Evolutionary conservation across 495 filamentous ascomycete genomes (phyloP), one percentile per base, ranked within the genome.

Genomic region (Penicillium desertorum): DNA sequence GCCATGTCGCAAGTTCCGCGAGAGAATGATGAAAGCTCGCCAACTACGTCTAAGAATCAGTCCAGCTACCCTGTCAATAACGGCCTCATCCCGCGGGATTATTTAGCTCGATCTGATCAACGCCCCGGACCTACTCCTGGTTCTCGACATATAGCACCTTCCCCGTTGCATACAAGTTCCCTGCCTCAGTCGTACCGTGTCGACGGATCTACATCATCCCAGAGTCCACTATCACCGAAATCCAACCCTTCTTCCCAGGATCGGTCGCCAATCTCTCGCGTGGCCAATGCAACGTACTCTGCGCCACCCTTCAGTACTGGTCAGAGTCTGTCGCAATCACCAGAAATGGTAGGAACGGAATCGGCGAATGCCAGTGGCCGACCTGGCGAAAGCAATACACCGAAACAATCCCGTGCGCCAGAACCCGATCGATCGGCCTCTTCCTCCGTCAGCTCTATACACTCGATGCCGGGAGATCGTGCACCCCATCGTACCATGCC

Each of bases 401-500:
- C 67, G 14, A 71, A 69, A 57, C 57, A 45, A 39, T 59, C 69
- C 29, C 62, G 68, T 45, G 54, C 54, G 43, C 30, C 65, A n/a
- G 71, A 72, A 25, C 63, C 68, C 30, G 65, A 61, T 61, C 64
- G 64, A 41, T 71, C 73, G 41, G 58, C 63, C n/a, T 68, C 73
- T 22, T 68, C 74, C 30, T 70, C 71, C 30, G 62, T 66, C 36
- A 71, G 62, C 57, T 71, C 71, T 43, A 43, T 69, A 30, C 62
- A 65, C 51, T 73, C 70, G 34, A 64, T 61, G 51, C 54, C 67
- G 29, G 69, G 64, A 25, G 71, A 74, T 41, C 73, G 71, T 45
- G 58, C 69, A 48, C 67, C 65, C 5, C 65, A 71, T 45, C 77
- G 84, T 36, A 68, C 75, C 47, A 76, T 83, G 62, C 85, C 88